These are phyloP conservation scores for Coniferiporia sulphurascens DNA, from an alignment of 1,284 basidiomycete genomes.

Conservation along the genomic window DNA sequence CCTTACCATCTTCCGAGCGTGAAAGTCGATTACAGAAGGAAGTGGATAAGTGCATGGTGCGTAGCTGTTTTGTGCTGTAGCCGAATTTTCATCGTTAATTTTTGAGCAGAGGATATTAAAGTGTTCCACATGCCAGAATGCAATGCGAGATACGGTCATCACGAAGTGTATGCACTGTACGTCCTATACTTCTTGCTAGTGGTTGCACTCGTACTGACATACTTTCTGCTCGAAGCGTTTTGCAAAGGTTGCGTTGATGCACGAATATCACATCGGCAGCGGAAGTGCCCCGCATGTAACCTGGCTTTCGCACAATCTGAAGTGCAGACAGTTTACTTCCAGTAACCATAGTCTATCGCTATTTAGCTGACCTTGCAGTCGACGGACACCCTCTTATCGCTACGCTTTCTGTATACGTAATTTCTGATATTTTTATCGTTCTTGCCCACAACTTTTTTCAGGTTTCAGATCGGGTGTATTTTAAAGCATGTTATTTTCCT, in stretches of 20 bases:
- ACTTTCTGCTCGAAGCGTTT: conserved; percentile 56
- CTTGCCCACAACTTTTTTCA: conserved; percentile 3
- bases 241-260: conserved; percentile 87
- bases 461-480: conserved; percentile 11
- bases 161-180: conserved; percentile 93
- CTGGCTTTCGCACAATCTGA: conserved; percentile 84
- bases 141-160: conserved; percentile 84
- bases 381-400: conserved; percentile 13
- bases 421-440: conserved; percentile 19
- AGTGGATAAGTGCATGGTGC: conserved; percentile 63
- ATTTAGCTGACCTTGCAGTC: neutral
- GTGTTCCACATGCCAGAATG: conserved; percentile 86
- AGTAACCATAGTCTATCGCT: conserved; percentile 37
- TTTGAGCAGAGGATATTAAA: conserved; percentile 70
- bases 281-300: conserved; percentile 94
- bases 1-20: conserved; percentile 29
- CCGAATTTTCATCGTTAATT: neutral
- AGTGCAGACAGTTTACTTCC: conserved; percentile 82
- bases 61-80: conserved; percentile 24
- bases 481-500: conserved; percentile 11
- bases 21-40: conserved; percentile 43
- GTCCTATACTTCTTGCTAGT: conserved; percentile 29
- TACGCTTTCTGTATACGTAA: conserved; percentile 14
- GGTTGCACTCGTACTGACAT: conserved; percentile 11
- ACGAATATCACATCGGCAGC: conserved; percentile 85